Conservation (phyloP, 164 flowering plant species). For the Magnolia sinica region DNA sequence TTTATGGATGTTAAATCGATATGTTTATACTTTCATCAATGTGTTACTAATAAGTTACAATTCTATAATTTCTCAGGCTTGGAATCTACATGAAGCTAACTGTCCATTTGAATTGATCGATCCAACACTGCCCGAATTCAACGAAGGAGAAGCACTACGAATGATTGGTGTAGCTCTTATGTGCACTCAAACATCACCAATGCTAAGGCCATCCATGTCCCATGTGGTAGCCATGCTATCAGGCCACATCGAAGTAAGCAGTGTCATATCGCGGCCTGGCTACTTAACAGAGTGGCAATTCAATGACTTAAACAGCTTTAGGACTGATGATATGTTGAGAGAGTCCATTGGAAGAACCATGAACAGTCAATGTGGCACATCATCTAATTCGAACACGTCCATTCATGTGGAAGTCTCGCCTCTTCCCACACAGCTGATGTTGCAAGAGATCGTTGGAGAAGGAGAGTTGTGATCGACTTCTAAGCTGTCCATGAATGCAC, state of each 20-base stretch:
- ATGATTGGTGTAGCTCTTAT: constrained; percentile 42
- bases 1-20: no score
- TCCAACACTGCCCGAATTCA: constrained; percentile 23
- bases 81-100: constrained; percentile 41
- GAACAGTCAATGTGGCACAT: background rate
- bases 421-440: constrained; percentile 6
- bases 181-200: constrained; percentile 56
- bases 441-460: constrained; percentile 13
- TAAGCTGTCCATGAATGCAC: no score
- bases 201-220: constrained; percentile 42
- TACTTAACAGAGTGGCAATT: constrained; percentile 40
- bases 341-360: background rate
- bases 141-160: constrained; percentile 34
- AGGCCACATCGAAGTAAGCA: constrained; percentile 41
- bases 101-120: constrained; percentile 37
- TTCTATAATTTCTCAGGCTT: constrained; percentile 29
- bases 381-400: constrained; percentile 6
- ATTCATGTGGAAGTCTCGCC: constrained; percentile 1
- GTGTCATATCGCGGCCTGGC: constrained; percentile 32
- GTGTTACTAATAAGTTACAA: no score
- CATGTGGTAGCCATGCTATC: constrained; percentile 45
- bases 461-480: constrained; percentile 1
- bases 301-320: constrained; percentile 29
- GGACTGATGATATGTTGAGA: background rate
- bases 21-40: no score